Conservation (phyloP, 2,329 filamentous ascomycete genomes). For the Daldinia eschscholtzii region DNA sequence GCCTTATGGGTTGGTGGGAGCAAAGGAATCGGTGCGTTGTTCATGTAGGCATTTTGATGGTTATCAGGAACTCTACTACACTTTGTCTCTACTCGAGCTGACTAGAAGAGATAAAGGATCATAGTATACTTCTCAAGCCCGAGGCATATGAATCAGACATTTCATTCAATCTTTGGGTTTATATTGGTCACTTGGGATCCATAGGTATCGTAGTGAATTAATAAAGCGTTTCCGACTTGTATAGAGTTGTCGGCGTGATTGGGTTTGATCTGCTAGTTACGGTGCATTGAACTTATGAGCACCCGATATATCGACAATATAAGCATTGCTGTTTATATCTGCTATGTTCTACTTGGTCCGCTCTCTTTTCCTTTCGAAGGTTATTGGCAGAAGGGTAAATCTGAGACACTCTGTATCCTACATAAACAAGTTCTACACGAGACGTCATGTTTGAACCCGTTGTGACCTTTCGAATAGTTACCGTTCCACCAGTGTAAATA, state of each 20-base stretch:
- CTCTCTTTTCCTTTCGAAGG: not conserved
- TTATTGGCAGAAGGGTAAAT: not conserved
- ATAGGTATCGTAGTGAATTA: not conserved
- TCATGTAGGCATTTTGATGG: not conserved
- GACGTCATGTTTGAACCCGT: not conserved
- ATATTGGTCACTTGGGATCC: not conserved
- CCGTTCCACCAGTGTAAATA: not conserved
- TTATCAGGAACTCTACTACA: not conserved
- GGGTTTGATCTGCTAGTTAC: not conserved
- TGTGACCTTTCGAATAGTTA: not conserved
- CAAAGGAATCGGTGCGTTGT: not conserved
- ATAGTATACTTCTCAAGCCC: no score
- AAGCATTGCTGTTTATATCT: not conserved
- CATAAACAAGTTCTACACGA: not conserved
- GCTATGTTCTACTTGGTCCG: not conserved
- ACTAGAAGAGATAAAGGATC: not conserved
- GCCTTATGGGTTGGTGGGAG: not conserved
- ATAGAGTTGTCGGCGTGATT: not conserved
- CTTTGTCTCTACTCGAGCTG: not conserved
- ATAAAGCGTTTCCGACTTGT: not conserved
- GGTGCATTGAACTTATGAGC: not conserved
- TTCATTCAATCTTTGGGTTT: not conserved
- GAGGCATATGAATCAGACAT: not conserved
- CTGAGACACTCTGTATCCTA: not conserved
- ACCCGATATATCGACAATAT: not conserved